phyloP scores from a whole-genome alignment of 106 monocot genomes.

The Allium sativum region DNA sequence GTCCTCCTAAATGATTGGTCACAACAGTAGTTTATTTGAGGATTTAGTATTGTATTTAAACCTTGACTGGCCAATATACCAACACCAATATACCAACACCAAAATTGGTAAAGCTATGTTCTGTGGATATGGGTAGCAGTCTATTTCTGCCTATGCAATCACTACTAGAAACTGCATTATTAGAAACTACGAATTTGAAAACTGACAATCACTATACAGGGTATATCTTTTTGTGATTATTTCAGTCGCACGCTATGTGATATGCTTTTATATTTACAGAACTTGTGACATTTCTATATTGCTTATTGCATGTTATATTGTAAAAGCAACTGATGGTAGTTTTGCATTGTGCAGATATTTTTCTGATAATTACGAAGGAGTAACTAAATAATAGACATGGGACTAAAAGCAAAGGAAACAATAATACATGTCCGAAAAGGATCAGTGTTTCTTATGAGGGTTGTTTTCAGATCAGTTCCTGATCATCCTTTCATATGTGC shows the following conservation, averaged over 20 bases:
- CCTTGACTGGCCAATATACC: too few species aligned
- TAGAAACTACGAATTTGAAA: too few species aligned
- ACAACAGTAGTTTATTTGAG: too few species aligned
- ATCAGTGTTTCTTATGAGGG: slow-evolving; percentile 13
- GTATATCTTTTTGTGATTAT: not conserved
- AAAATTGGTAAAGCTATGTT: too few species aligned
- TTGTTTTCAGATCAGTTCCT: slow-evolving; percentile 14
- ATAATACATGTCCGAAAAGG: slow-evolving; percentile 10
- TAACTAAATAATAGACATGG: slow-evolving; percentile 1
- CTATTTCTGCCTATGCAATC: too few species aligned
- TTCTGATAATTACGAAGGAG: not conserved
- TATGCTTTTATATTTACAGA: not conserved
- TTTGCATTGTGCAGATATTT: slow-evolving; percentile 1
- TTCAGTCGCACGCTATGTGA: not conserved
- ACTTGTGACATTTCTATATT: not conserved
- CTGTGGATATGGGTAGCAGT: too few species aligned
- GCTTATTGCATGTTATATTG: not conserved
- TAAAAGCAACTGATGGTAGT: not conserved
- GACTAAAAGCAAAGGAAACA: slow-evolving; percentile 3
- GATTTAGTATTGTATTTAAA: too few species aligned
- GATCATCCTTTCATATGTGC: slow-evolving; percentile 44
- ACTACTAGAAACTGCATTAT: too few species aligned
- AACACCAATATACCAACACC: too few species aligned
- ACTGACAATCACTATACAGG: too few species aligned
- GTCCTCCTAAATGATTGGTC: too few species aligned